Evolutionary conservation across 257 asterid species (phyloP), one percentile per base, ranked within the genome.

Genomic region (Ilex asprella): DNA sequence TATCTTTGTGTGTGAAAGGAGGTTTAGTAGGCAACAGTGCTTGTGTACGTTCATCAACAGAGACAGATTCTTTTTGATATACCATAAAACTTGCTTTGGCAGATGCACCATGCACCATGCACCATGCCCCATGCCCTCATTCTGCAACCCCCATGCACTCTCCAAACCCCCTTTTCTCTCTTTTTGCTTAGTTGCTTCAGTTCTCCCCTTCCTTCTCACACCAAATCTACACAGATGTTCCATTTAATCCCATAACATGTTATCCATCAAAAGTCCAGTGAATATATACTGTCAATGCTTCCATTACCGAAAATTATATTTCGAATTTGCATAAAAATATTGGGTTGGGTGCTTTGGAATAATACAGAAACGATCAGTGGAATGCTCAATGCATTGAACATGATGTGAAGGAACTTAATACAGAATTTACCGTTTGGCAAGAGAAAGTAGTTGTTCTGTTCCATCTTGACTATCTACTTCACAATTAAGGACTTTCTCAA

Each of bases 401-500:
- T 57, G 69, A 60, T 57, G 69, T 27, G 52, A 13, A 63, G 31
- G 51, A 61, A 41, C 3, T 47, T 35, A 12, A 41, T 8, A 16
- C 12, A 62, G 46, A 32, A 53, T 49, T 64, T 75, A 87, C 99
- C 94, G 84, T 76, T 82, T 85, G 7, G 96, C 84, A 44, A 93
- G 96, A 67, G 95, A 76, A 44, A 78, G 75, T 67, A 93, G 82
- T 61, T 93, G 97, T 75, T 78, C 80, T 30, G 81, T 43, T 69
- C 88, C 96, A 54, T 83, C 84, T 68, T 72, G 78, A 65, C 84
- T 85, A 67, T 78, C 74, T 71, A 85, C 97, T 68, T 86, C 97
- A 71, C 79, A 69, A 57, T 76, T 81, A 70, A 89, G 60, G 35
- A 89, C 94, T 71, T 87, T 85, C 73, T 82, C 84, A 67, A 93